Base-by-base conservation (phyloP, 2,329 filamentous ascomycete species). In the Fusarium lyarnte region DNA sequence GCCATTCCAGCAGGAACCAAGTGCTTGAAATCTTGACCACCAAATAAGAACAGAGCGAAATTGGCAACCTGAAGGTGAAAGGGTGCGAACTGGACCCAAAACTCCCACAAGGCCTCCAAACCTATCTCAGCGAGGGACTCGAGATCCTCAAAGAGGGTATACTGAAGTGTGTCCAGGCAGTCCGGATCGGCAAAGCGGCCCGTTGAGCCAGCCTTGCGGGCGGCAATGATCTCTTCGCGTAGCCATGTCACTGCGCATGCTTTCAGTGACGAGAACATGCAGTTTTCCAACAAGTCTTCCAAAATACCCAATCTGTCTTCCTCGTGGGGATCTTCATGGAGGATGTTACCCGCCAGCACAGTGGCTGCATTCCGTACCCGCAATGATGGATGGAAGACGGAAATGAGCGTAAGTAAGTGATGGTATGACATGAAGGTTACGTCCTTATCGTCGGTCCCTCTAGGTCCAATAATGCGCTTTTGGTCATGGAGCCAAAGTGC, bases 241-340 rank as follows among this genome's bases (percentile, higher is more conserved):
- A 91, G 80, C 90, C 90, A 92, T 8, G 85, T 85, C 8, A 92
- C 85, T 1, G 89, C 90, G 45, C 88, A 89, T 13, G 88, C 90
- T 77, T 91, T 90, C 41, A 92, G 83, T 2, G 87, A 84, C 5
- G 89, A 85, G 74, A 90, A 91, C 73, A 88, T 86, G 82, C 90
- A 91, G 77, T 91, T 90, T 79, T 91, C 89, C 17, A 92, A 81
- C 17, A 91, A 84, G 75, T 92, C 90, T 58, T 90, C 87, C 13
- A 92, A 84, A 70, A 92, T 92, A 33, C 85, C 84, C 21, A 92
- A 81, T 9, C 89, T 85, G 75, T 88, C 85, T 6, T 87, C 84
- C 66, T 90, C 88, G 31, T 89, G 85, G 1, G 90, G 89, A 69
- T 91, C 86, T 5, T 87, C 83, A 74, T 91, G 90, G 39, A 90